A percentile compares a stretch with the other conserved stretches of the same genome.
Conservation (phyloP, 2,329 filamentous ascomycete genomes). For the Colletotrichum spinosum region DNA sequence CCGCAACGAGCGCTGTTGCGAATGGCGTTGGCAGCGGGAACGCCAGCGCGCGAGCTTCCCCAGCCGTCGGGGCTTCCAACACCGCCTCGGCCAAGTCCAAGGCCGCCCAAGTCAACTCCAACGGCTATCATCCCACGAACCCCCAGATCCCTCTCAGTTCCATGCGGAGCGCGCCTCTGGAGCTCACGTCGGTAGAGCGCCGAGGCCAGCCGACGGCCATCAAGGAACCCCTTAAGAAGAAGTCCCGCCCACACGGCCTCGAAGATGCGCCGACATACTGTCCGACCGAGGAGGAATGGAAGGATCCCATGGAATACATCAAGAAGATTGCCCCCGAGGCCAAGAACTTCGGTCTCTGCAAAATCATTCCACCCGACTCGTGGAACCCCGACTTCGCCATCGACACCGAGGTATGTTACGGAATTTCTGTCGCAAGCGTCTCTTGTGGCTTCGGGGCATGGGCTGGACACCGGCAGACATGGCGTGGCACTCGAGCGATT, state of each 20-base stretch:
- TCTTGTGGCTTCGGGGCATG: background rate
- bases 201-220: conserved; percentile 83
- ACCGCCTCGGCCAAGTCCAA: conserved; percentile 60
- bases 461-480: background rate
- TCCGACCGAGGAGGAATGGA: conserved; percentile 94
- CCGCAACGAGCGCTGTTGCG: conserved; percentile 50
- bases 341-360: conserved; percentile 89
- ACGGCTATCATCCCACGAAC: conserved; percentile 64
- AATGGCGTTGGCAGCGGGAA: conserved; percentile 55
- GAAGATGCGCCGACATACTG: conserved; percentile 91
- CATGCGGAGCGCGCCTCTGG: conserved; percentile 73
- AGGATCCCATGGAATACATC: conserved; percentile 93
- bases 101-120: conserved; percentile 61
- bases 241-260: conserved; percentile 84
- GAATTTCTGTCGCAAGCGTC: background rate
- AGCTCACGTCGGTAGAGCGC: conserved; percentile 90
- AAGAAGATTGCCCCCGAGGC: conserved; percentile 91
- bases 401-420: conserved; percentile 82
- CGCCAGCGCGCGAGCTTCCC: conserved; percentile 65
- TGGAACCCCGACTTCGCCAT: conserved; percentile 98
- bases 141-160: conserved; percentile 65
- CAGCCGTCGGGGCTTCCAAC: conserved; percentile 53
- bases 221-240: conserved; percentile 81
- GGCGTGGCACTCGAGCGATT: background rate
- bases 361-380: conserved; percentile 91